Evolutionary conservation across 2,329 filamentous ascomycete species (phyloP).

Genomic region (Neodidymelliopsis sp.): DNA sequence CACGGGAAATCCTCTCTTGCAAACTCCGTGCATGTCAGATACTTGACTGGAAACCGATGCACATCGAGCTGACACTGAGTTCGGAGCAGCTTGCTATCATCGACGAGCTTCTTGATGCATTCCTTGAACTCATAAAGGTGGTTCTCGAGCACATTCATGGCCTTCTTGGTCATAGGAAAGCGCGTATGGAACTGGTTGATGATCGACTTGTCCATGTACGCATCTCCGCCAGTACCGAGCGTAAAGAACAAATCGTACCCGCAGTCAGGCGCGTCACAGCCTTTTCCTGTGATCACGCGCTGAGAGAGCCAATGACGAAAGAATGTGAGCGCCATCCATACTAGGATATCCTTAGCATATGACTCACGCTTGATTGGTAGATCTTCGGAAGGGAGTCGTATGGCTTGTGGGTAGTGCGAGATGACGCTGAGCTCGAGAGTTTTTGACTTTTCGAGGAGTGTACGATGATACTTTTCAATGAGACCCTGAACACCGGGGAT

Average conservation of each 20-base stretch:
- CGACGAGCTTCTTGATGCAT: slow-evolving; percentile 51
- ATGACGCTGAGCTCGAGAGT: slow-evolving; percentile 37
- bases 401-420: slow-evolving; percentile 37
- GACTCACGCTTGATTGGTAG: slow-evolving; percentile 51
- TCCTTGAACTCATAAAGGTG: slow-evolving; percentile 53
- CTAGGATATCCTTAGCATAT: slow-evolving; percentile 58
- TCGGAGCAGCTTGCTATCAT: slow-evolving; percentile 46
- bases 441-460: slow-evolving; percentile 35
- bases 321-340: slow-evolving; percentile 59
- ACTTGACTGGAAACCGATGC: slow-evolving; percentile 46
- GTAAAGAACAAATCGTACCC: slow-evolving; percentile 56
- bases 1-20: slow-evolving; percentile 53
- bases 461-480: slow-evolving; percentile 41
- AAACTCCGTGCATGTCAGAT: slow-evolving; percentile 56
- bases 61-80: slow-evolving; percentile 52
- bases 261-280: slow-evolving; percentile 52
- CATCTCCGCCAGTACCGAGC: slow-evolving; percentile 51
- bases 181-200: slow-evolving; percentile 50
- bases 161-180: slow-evolving; percentile 56
- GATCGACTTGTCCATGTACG: slow-evolving; percentile 53
- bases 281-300: slow-evolving; percentile 49
- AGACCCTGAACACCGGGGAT: slow-evolving; percentile 36
- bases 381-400: slow-evolving; percentile 34
- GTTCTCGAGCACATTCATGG: slow-evolving; percentile 51
- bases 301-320: slow-evolving; percentile 58